Conservation (phyloP, 305 asterid species). For the Withania somnifera region DNA sequence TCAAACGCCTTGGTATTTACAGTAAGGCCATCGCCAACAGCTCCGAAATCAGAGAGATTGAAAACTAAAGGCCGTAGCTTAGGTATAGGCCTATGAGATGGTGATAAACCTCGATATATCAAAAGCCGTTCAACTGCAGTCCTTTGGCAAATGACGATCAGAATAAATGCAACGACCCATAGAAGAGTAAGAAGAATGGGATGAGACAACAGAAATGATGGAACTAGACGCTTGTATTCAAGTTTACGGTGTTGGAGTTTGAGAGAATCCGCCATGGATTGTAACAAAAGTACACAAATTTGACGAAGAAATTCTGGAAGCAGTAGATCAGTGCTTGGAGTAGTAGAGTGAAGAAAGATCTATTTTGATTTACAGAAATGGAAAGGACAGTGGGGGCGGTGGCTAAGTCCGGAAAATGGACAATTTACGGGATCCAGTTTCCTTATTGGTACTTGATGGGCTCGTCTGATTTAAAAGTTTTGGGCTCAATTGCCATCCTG, state of each 20-base stretch:
- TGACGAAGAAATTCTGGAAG: background rate
- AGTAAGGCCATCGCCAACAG: conserved; percentile 81
- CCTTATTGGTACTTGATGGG: background rate
- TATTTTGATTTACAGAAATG: background rate
- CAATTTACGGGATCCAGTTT: background rate
- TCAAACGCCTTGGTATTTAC: conserved; percentile 63
- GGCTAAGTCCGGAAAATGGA: background rate
- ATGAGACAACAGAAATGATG: conserved; percentile 24
- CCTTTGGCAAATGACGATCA: conserved; percentile 52
- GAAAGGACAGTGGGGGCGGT: background rate
- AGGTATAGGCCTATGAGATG: conserved; percentile 44
- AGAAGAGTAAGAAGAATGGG: conserved; percentile 36
- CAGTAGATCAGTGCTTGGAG: background rate
- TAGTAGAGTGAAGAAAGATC: background rate
- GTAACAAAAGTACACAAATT: background rate
- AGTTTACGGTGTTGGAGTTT: conserved; percentile 35
- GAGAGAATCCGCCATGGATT: conserved; percentile 35
- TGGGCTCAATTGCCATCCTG: background rate
- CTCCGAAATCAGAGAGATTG: conserved; percentile 73
- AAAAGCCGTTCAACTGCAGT: conserved; percentile 36
- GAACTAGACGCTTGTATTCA: conserved; percentile 25
- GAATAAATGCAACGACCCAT: conserved; percentile 66
- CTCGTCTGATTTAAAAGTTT: background rate
- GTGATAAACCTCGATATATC: conserved; percentile 15
- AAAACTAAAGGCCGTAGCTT: conserved; percentile 52